Evolutionary conservation across 2,329 filamentous ascomycete genomes (phyloP).

Genomic region (Neofusicoccum parvum): DNA sequence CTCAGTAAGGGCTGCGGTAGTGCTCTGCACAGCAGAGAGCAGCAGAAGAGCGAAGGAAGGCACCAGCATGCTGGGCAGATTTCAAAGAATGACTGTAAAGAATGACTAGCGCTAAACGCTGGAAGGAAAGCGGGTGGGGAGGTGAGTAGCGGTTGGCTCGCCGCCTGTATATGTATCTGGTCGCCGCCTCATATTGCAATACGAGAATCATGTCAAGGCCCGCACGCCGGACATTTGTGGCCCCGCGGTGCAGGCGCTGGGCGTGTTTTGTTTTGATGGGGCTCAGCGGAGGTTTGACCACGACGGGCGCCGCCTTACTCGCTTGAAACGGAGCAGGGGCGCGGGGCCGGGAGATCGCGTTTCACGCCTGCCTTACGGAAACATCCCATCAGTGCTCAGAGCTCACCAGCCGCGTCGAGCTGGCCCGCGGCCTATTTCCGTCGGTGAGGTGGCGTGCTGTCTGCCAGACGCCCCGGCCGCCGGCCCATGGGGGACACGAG

Average conservation of each 20-base stretch:
- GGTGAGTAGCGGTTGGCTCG: not conserved
- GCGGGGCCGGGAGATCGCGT: slow-evolving; percentile 15
- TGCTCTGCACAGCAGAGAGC: slow-evolving; percentile 35
- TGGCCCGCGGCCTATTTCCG: not conserved
- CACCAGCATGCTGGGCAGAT: slow-evolving; percentile 33
- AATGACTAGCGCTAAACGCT: not conserved
- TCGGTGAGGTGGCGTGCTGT: not conserved
- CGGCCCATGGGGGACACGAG: too few species aligned
- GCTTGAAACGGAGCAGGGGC: slow-evolving; percentile 16
- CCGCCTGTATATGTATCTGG: not conserved
- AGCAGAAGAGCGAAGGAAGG: slow-evolving; percentile 36
- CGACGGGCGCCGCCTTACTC: not conserved
- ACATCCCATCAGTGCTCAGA: not conserved
- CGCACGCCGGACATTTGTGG: slow-evolving; percentile 2
- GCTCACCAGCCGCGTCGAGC: not conserved
- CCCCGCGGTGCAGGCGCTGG: slow-evolving; percentile 1
- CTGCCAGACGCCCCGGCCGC: not conserved
- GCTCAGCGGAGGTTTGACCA: slow-evolving; percentile 9
- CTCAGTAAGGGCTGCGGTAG: slow-evolving; percentile 42
- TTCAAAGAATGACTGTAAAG: slow-evolving; percentile 27
- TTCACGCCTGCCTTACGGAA: slow-evolving; percentile 12
- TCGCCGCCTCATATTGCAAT: not conserved
- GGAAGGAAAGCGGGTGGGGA: not conserved
- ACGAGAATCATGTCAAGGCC: slow-evolving; percentile 8
- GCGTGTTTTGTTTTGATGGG: slow-evolving; percentile 20